Base-by-base conservation (phyloP, 1,284 basidiomycete species). In the Trichosporon faecale region DNA sequence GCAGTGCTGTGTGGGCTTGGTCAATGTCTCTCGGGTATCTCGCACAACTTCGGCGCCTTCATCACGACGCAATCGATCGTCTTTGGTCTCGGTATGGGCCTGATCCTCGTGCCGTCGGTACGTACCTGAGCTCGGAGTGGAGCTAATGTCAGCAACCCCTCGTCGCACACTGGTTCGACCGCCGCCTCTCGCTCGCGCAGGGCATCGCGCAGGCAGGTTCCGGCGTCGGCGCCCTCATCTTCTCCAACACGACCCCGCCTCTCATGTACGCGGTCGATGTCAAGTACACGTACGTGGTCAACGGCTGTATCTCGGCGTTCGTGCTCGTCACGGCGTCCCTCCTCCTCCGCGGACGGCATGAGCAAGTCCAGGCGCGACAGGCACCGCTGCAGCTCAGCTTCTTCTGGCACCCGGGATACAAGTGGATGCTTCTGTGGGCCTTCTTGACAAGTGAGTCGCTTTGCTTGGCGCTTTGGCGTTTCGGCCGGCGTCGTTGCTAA, bases 131-230 rank as follows among this genome's bases (percentile, higher is more conserved):
- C 7, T 31, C 35, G 35, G 57, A 16, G 18, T 29, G 21, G 27
- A 31, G 57, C 57, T 61, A n/a, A 61, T n/a, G 16, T 0, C 57
- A 61, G 57, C 75, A 79, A 49, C 83, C 82, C 3, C 69, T 83
- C n/a, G 72, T 80, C 9, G 78, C 81, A 1, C 82, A 84, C 67
- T 84, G 82, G 82, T 84, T 84, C 66, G 72, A 77, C 67, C 75
- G 73, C 52, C 75, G 78, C 21, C 75, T 83, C 4, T 75, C 80
- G 23, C 68, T 83, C 25, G 81, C 82, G 1, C 76, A 78, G 60
- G 82, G 80, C 29, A 71, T 82, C 35, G 76, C 75, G 1, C 76
- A 76, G 49, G 76, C 76, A 16, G 82, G 83, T 1, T 79, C 78
- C 3, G 83, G 83, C 12, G 75, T 81, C 12, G 83, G 83, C 49